phyloP scores from a whole-genome alignment of 129 eudicot genomes.

The Saussurea involucrata region DNA sequence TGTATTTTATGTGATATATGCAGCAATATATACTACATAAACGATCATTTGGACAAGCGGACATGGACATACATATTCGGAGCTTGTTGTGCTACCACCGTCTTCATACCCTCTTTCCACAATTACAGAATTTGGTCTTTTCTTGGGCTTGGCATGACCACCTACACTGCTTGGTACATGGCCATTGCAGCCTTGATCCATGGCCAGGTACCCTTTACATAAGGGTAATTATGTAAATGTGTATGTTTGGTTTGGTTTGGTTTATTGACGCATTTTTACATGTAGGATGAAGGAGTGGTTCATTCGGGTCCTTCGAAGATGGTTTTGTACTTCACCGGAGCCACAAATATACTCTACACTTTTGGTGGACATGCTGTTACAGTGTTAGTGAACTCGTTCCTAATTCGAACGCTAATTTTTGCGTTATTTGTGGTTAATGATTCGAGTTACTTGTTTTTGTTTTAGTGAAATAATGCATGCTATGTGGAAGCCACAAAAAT shows the following conservation, averaged over 20 bases:
- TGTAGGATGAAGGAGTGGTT: slow-evolving; percentile 53
- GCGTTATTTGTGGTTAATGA: neutral
- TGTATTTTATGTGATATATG: slow-evolving; percentile 1
- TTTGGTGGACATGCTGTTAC: slow-evolving; percentile 88
- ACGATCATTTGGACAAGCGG: slow-evolving; percentile 71
- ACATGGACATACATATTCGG: slow-evolving; percentile 87
- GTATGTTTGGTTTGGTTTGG: neutral
- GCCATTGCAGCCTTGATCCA: slow-evolving; percentile 69
- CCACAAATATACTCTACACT: slow-evolving; percentile 77
- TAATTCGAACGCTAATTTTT: neutral
- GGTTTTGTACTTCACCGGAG: slow-evolving; percentile 76
- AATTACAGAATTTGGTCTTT: slow-evolving; percentile 82
- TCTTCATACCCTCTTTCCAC: slow-evolving; percentile 76
- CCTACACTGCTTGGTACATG: slow-evolving; percentile 85
- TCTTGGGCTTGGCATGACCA: slow-evolving; percentile 80
- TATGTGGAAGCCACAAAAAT: slow-evolving; percentile 79
- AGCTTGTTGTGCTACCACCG: slow-evolving; percentile 82
- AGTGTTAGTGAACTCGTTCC: slow-evolving; percentile 50
- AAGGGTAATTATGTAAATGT: neutral
- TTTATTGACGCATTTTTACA: neutral
- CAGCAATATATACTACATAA: slow-evolving; percentile 83
- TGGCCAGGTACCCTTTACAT: slow-evolving; percentile 50
- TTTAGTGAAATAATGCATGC: slow-evolving; percentile 81
- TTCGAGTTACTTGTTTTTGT: neutral
- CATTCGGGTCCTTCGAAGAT: slow-evolving; percentile 66